Base-by-base conservation (phyloP, 1,284 basidiomycete species). In the Heterobasidion occidentale region DNA sequence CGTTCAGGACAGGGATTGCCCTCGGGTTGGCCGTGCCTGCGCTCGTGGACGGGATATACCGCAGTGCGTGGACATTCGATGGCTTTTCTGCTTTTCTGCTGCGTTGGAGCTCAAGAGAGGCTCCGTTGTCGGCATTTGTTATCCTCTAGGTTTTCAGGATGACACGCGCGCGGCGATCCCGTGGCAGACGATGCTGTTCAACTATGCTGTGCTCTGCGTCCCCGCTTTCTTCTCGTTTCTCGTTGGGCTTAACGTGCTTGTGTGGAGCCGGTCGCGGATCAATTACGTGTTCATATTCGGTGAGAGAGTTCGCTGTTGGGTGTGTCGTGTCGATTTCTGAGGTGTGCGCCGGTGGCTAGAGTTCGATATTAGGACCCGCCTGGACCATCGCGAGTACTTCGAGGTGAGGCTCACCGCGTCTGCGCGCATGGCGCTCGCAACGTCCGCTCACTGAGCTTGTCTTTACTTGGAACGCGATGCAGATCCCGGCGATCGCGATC, bases 271-370 rank as follows among this genome's bases (percentile, higher is more conserved):
- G 1, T 77, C 84, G 4, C 77, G 90, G 48, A 92, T 97, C 66
- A 97, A 96, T 68, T 94, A 94, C 61, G 79, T 84, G 19, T 96
- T 98, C 69, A 95, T 98, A 53, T 95, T 98, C 64, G 85, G 88
- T 90, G 57, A 54, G 77, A 34, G 5, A 9, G 7, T 17, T 49
- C 35, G 27, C 33, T 44, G 34, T 9, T 27, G 27, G 4, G 27
- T 27, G 27, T 27, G 27, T 27, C 27, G 27, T 27, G 4, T 27
- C 4, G 27, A 6, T 27, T 5, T 27, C 27, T 27, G 27, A 27
- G 27, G 27, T 4, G 27, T 27, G 27, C 27, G 5, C 1, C 5
- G 27, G 27, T 27, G 27, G 27, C 4, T 27, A 93, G 92, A 92
- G 67, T 70, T 95, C 54, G 84, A 95, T 62, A 70, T 88, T 11